Conservation (phyloP, 805 yeast genomes). For the Wickerhamiella bombiphila region DNA sequence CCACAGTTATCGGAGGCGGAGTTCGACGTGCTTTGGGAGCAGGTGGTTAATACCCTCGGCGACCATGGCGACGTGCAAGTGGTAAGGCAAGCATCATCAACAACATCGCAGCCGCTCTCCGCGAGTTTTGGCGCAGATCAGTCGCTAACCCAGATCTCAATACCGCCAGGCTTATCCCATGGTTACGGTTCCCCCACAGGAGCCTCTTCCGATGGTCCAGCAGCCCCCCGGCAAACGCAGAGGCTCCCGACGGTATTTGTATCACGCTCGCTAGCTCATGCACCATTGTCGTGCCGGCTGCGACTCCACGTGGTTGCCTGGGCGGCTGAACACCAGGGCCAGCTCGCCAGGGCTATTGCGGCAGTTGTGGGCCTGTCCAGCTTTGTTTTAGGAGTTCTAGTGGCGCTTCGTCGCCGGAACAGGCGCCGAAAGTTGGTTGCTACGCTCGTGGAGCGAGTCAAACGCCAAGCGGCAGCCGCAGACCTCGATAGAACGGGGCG, state of each 20-base stretch:
- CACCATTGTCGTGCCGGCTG: constrained; percentile 12
- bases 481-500: constrained; percentile 12
- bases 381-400: not conserved
- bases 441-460: not conserved
- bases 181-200: constrained; percentile 1
- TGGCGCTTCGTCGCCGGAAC: not conserved
- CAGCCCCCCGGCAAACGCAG: not conserved
- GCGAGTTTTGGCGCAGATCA: constrained; percentile 3
- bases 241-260: constrained; percentile 6
- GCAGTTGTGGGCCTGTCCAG: not conserved
- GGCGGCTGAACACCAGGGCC: constrained; percentile 9
- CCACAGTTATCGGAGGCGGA: constrained; percentile 33
- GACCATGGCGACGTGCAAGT: constrained; percentile 30
- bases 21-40: constrained; percentile 60
- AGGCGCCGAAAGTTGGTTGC: not conserved
- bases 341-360: not conserved
- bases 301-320: constrained; percentile 8
- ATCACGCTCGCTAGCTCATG: constrained; percentile 11
- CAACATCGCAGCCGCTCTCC: constrained; percentile 11
- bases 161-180: constrained; percentile 5
- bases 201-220: not conserved
- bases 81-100: constrained; percentile 54
- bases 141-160: constrained; percentile 6
- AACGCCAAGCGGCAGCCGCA: constrained; percentile 2
- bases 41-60: constrained; percentile 49